A percentile compares a stretch with the other conserved stretches of the same genome.
phyloP scores from a whole-genome alignment of 2,329 filamentous ascomycete genomes.

The Aureobasidium sp. region DNA sequence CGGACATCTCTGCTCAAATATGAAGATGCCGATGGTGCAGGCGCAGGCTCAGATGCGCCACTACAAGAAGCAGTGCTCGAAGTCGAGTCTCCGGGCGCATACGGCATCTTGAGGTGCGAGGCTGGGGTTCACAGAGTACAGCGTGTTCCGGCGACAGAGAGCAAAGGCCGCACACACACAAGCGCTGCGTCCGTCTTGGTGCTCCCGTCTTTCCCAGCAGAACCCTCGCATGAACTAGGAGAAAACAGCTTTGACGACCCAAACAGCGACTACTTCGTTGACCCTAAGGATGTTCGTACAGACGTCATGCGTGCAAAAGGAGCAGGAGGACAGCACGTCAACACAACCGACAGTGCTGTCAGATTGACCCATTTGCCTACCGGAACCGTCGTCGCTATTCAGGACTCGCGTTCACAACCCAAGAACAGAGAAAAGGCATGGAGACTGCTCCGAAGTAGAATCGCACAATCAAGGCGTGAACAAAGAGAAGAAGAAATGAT shows the following conservation, averaged over 20 bases:
- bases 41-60: slow-evolving; percentile 53
- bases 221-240: slow-evolving; percentile 40
- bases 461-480: slow-evolving; percentile 73
- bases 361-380: slow-evolving; percentile 86
- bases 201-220: slow-evolving; percentile 68
- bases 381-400: slow-evolving; percentile 79
- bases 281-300: slow-evolving; percentile 68
- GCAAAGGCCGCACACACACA: slow-evolving; percentile 84
- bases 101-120: slow-evolving; percentile 73
- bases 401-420: slow-evolving; percentile 84
- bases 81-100: slow-evolving; percentile 66
- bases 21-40: slow-evolving; percentile 58
- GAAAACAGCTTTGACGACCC: slow-evolving; percentile 66
- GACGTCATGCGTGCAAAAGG: slow-evolving; percentile 91
- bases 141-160: slow-evolving; percentile 84
- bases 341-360: slow-evolving; percentile 94
- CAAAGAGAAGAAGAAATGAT: slow-evolving; percentile 74
- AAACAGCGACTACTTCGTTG: slow-evolving; percentile 82
- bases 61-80: slow-evolving; percentile 85
- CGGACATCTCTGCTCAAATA: slow-evolving; percentile 66
- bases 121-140: slow-evolving; percentile 94
- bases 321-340: slow-evolving; percentile 94
- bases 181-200: slow-evolving; percentile 90
- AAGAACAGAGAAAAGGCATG: slow-evolving; percentile 84
- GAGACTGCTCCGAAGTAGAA: slow-evolving; percentile 69